Evolutionary conservation across 768 basidiomycete genomes (phyloP).

Genomic region (Fibroporia radiculosa): DNA sequence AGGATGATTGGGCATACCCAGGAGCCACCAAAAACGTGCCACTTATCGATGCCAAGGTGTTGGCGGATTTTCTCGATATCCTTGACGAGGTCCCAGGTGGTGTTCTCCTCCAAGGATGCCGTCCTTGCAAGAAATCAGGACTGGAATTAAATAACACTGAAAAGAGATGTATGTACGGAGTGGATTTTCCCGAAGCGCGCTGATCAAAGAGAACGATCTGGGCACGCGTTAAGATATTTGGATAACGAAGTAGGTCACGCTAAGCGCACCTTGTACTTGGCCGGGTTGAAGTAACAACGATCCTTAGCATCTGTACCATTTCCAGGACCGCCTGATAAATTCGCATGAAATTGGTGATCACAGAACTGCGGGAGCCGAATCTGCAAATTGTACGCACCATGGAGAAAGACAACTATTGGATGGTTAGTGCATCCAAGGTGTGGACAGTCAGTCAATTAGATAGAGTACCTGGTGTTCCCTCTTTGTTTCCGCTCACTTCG

Average conservation of each 20-base stretch:
- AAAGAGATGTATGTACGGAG: slow-evolving; percentile 45
- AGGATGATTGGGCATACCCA: slow-evolving; percentile 68
- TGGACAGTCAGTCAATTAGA: not conserved
- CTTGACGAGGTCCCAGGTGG: slow-evolving; percentile 88
- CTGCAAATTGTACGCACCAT: slow-evolving; percentile 38
- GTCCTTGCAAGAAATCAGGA: not conserved
- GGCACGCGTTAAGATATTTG: not conserved
- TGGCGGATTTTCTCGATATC: slow-evolving; percentile 81
- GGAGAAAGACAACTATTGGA: slow-evolving; percentile 66
- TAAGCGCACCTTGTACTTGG: slow-evolving; percentile 64
- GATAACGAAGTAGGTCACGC: not conserved
- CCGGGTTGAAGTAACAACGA: slow-evolving; percentile 74
- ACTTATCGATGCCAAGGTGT: slow-evolving; percentile 70
- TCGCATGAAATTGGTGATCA: not conserved
- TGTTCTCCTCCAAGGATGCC: slow-evolving; percentile 67
- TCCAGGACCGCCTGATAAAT: slow-evolving; percentile 62
- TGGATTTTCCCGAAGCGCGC: slow-evolving; percentile 81
- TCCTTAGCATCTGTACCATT: slow-evolving; percentile 65
- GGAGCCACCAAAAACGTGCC: slow-evolving; percentile 93
- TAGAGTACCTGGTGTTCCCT: slow-evolving; percentile 61
- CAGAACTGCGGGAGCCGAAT: not conserved
- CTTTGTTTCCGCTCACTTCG: slow-evolving; percentile 71
- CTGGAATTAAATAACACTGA: not conserved
- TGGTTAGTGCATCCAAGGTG: not conserved
- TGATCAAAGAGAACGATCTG: slow-evolving; percentile 88